These are phyloP conservation scores for Plasmodium inui DNA, from an alignment of 169 alveolate species.

Conservation along the genomic window DNA sequence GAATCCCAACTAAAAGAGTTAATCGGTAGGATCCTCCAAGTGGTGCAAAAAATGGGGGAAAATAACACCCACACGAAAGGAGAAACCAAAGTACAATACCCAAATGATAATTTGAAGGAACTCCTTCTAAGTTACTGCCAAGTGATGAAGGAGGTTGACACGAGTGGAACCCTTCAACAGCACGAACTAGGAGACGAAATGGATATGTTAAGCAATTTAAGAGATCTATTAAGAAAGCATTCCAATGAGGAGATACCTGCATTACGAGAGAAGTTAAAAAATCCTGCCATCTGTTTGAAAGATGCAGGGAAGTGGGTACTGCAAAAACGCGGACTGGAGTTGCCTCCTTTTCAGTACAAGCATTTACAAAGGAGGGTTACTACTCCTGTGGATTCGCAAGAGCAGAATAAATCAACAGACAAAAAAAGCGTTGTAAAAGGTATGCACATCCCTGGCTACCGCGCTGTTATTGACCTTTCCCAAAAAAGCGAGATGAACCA, in stretches of 20 bases:
- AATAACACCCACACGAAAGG: background rate
- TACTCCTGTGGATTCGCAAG: background rate
- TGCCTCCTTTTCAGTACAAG: background rate
- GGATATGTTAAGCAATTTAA: background rate
- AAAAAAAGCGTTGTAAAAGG: background rate
- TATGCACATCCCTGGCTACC: background rate
- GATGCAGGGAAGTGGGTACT: background rate
- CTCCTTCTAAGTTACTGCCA: background rate
- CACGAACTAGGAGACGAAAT: background rate
- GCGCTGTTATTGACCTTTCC: background rate
- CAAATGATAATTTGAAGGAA: background rate
- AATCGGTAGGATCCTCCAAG: background rate
- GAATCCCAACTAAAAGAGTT: background rate
- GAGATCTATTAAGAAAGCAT: background rate
- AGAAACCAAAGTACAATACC: background rate
- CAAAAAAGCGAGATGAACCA: background rate
- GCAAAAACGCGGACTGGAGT: background rate
- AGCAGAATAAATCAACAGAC: background rate
- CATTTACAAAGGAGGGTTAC: background rate
- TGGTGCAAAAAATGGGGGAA: background rate
- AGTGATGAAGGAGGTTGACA: background rate
- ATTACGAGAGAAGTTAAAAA: background rate
- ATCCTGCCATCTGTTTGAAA: slow-evolving; percentile 3
- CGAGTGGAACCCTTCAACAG: background rate
- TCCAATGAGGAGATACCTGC: background rate